A percentile compares a stretch with the other conserved stretches of the same genome.
Conservation (phyloP, 2,329 filamentous ascomycete species). For the Onygenales sp. region DNA sequence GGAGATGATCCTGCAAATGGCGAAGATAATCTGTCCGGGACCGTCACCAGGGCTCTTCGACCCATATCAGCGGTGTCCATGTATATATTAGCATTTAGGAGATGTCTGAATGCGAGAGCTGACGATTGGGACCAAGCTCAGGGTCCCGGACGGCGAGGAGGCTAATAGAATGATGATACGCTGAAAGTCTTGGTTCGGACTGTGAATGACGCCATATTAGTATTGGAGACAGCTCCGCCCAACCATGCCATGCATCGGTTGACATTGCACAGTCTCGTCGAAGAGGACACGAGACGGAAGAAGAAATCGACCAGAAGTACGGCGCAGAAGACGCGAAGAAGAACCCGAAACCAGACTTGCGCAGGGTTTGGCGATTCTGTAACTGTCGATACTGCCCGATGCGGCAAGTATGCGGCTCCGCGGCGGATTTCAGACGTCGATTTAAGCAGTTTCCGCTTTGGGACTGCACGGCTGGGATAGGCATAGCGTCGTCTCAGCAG, state of each 20-base stretch:
- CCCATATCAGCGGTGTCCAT: too few species aligned
- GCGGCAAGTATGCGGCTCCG: neutral
- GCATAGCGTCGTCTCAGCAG: neutral
- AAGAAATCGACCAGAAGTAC: neutral
- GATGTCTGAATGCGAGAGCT: too few species aligned
- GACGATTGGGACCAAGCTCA: too few species aligned
- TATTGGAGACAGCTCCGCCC: too few species aligned
- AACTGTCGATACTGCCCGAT: neutral
- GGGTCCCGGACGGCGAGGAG: too few species aligned
- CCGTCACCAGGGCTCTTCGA: too few species aligned
- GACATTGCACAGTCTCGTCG: too few species aligned
- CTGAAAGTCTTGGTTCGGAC: too few species aligned
- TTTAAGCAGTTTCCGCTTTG: constrained; percentile 1
- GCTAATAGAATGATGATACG: too few species aligned
- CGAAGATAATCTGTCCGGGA: neutral
- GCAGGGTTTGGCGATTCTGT: neutral
- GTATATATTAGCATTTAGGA: too few species aligned
- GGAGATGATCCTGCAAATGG: neutral
- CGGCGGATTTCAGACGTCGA: neutral
- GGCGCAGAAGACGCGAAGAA: neutral
- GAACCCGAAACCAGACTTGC: neutral
- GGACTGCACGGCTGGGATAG: neutral
- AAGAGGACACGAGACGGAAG: neutral
- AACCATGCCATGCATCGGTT: too few species aligned
- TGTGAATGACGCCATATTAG: too few species aligned